Base-by-base conservation (phyloP, 2,329 filamentous ascomycete species). In the Fusarium globosum region DNA sequence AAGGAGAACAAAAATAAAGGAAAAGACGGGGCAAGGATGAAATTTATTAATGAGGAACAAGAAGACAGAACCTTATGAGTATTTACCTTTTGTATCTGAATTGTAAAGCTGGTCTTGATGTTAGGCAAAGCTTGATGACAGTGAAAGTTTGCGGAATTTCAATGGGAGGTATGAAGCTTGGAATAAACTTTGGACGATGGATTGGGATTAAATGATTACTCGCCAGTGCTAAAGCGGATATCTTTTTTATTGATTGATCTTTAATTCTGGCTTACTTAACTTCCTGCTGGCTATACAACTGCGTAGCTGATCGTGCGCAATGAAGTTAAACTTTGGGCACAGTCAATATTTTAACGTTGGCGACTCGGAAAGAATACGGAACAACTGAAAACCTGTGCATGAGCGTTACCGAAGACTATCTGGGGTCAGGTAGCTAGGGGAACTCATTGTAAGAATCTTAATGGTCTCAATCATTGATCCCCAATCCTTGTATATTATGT, bases 21-120 rank as follows among this genome's bases (percentile, higher is more conserved):
- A n/a, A 23, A 4, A 7, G 23, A 14, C 4, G 7, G 12, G 16
- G 8, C 4, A 26, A 4, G 0, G 23, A 13, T 0, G 2, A 16
- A 26, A 13, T 45, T 20, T 13, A 26, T 45, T 26, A 16, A 45
- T 6, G 1, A 45, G 16, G 13, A 20, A 20, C 7, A 12, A 18
- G 14, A 8, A 14, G 8, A 26, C 2, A 45, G 11, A 45, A 10
- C 5, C 12, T 20, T 10, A 4, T 45, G 1, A 45, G 23, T 4
- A n/a, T 7, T 45, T 26, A 20, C 1, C 4, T 45, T 45, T 20
- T 16, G 23, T 4, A 20, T 6, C 12, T 45, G 4, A 45, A 2
- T 0, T 20, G 26, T 14, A 45, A 26, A 26, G 5, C 11, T 20
- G 2, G 12, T 45, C 0, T 26, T 0, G 11, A 12, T 20, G 18